These are phyloP conservation scores for Gentiana macrophylla DNA, from an alignment of 257 asterid genomes.

Conservation along the genomic window DNA sequence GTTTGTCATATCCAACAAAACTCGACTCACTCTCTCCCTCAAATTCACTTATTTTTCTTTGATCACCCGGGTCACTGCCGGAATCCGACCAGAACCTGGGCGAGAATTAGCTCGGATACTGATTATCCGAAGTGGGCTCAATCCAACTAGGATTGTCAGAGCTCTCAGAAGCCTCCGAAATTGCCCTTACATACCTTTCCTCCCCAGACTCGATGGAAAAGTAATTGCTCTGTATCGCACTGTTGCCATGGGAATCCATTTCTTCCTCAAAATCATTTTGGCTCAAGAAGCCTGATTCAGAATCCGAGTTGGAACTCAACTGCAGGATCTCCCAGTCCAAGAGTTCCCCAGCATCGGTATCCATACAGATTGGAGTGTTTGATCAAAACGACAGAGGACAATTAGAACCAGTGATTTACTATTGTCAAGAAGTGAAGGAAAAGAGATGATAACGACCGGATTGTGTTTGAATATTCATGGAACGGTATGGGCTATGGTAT, in stretches of 20 bases:
- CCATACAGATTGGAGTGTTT: conserved; percentile 18
- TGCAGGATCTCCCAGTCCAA: conserved; percentile 82
- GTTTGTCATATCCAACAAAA: conserved; percentile 14
- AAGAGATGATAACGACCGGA: background rate
- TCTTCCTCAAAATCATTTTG: conserved; percentile 28
- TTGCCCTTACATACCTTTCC: conserved; percentile 17
- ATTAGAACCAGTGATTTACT: too few species aligned
- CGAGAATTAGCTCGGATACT: conserved; percentile 26
- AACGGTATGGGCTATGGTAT: too few species aligned
- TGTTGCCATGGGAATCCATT: conserved; percentile 26
- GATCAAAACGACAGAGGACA: background rate
- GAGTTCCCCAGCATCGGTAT: conserved; percentile 34
- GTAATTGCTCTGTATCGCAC: conserved; percentile 46
- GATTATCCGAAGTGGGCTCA: conserved; percentile 57
- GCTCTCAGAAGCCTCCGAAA: conserved; percentile 24
- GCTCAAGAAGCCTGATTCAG: conserved; percentile 15
- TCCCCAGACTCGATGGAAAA: conserved; percentile 43
- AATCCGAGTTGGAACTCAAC: conserved; percentile 28
- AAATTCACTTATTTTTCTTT: conserved; percentile 27
- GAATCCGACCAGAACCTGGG: conserved; percentile 71
- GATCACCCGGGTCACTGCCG: conserved; percentile 50
- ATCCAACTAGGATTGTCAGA: conserved; percentile 76
- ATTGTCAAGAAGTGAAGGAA: background rate
- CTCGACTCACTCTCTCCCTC: conserved; percentile 29
- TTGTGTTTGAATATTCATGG: too few species aligned